These are phyloP conservation scores for Cordyceps cicadae DNA, from an alignment of 2,329 filamentous ascomycete genomes.

Conservation along the genomic window DNA sequence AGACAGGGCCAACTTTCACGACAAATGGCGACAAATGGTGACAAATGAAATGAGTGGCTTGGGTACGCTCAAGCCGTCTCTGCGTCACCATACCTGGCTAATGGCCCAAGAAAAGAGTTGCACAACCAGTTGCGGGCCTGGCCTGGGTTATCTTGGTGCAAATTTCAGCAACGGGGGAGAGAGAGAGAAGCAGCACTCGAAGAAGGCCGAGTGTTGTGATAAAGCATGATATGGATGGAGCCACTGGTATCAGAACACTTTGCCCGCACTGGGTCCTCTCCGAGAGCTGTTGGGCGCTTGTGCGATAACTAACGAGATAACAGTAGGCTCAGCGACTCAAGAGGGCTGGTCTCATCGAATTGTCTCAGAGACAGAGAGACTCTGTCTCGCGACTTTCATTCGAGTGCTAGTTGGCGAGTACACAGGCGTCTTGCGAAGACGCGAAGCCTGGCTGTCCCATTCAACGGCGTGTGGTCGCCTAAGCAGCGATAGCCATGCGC, in stretches of 20 bases:
- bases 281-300: no score
- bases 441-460: background rate
- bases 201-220: background rate
- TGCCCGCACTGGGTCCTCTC: background rate
- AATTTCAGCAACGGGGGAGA: background rate
- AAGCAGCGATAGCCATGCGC: background rate
- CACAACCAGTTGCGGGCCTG: background rate
- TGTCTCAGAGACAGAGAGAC: background rate
- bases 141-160: background rate
- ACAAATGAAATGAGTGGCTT: background rate
- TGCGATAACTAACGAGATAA: background rate
- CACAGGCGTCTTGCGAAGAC: background rate
- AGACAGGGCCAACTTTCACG: background rate
- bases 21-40: background rate
- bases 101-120: background rate
- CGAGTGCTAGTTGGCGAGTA: background rate
- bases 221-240: background rate
- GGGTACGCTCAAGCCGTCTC: background rate
- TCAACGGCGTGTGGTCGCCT: background rate
- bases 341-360: background rate
- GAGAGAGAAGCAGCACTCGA: background rate
- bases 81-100: background rate
- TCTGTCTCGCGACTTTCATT: background rate
- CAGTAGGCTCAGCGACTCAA: background rate
- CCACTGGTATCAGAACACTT: background rate